These are phyloP conservation scores for Forsythia suspensa DNA, from an alignment of 257 asterid genomes.

Conservation along the genomic window DNA sequence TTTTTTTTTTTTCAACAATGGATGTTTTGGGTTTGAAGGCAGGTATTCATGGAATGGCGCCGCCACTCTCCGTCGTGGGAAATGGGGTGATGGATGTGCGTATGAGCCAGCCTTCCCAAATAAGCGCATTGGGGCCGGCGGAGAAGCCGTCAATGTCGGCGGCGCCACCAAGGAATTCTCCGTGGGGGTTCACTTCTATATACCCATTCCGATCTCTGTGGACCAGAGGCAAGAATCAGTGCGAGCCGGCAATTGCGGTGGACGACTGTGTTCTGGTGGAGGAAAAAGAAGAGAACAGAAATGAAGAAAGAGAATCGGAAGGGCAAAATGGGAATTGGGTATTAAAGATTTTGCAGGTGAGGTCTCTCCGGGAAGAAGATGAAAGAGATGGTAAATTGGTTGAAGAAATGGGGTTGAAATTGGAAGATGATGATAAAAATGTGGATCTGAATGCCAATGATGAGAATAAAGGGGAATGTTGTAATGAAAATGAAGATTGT, in stretches of 20 bases:
- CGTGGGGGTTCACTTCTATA: slow-evolving; percentile 80
- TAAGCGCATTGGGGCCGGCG: slow-evolving; percentile 48
- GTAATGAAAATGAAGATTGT: slow-evolving; percentile 41
- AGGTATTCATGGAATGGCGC: slow-evolving; percentile 58
- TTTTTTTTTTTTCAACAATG: slow-evolving; percentile 32
- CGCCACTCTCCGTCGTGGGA: slow-evolving; percentile 54
- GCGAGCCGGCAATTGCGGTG: slow-evolving; percentile 56
- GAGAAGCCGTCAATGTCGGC: slow-evolving; percentile 39
- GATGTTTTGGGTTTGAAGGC: slow-evolving; percentile 75
- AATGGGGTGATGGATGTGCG: slow-evolving; percentile 55
- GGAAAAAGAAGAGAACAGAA: slow-evolving; percentile 36
- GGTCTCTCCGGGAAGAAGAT: slow-evolving; percentile 53
- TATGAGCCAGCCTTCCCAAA: slow-evolving; percentile 32
- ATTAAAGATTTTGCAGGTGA: slow-evolving; percentile 64
- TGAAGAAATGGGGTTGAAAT: slow-evolving; percentile 31
- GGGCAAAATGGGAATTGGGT: slow-evolving; percentile 62
- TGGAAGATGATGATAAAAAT: slow-evolving; percentile 26
- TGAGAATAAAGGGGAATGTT: slow-evolving; percentile 9
- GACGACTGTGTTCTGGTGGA: slow-evolving; percentile 68
- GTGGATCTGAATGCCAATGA: slow-evolving; percentile 3
- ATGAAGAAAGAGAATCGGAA: slow-evolving; percentile 24
- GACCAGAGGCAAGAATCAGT: slow-evolving; percentile 50
- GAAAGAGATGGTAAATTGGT: slow-evolving; percentile 27
- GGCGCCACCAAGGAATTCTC: slow-evolving; percentile 34
- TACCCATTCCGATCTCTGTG: slow-evolving; percentile 76